Percentiles rank a stretch among this genome's conserved stretches.
phyloP scores from a whole-genome alignment of 169 alveolate genomes.

The Theileria equi region DNA sequence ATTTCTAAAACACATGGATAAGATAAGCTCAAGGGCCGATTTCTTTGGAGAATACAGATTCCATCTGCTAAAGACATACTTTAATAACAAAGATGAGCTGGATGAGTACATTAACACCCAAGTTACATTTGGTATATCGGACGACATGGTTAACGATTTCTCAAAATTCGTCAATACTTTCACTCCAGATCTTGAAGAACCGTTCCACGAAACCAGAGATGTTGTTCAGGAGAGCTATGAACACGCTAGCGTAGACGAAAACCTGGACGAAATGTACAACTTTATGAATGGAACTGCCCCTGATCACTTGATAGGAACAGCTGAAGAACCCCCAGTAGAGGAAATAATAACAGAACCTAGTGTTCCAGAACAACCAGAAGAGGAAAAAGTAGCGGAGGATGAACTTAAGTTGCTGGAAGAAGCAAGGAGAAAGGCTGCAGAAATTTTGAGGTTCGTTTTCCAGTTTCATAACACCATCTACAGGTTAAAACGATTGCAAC shows the following conservation, averaged over 20 bases:
- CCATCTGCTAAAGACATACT: constrained; percentile 33
- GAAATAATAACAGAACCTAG: background rate
- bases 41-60: constrained; percentile 59
- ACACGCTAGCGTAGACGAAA: background rate
- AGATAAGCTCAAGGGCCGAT: constrained; percentile 21
- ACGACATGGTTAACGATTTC: constrained; percentile 5
- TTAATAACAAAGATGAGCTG: constrained; percentile 31
- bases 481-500: background rate
- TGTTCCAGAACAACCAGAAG: background rate
- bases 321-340: background rate
- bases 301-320: background rate
- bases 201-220: no score
- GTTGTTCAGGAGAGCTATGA: background rate
- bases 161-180: constrained; percentile 36
- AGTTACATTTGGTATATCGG: constrained; percentile 16
- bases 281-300: constrained; percentile 1
- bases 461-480: background rate
- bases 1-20: constrained; percentile 50
- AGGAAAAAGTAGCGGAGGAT: constrained; percentile 10
- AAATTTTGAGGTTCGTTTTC: constrained; percentile 51
- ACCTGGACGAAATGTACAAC: background rate
- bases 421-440: constrained; percentile 62
- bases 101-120: constrained; percentile 31
- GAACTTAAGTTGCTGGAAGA: constrained; percentile 43
- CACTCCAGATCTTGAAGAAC: constrained; percentile 41